Conservation (phyloP, 139 green algal species). For the Closterium sp. region DNA sequence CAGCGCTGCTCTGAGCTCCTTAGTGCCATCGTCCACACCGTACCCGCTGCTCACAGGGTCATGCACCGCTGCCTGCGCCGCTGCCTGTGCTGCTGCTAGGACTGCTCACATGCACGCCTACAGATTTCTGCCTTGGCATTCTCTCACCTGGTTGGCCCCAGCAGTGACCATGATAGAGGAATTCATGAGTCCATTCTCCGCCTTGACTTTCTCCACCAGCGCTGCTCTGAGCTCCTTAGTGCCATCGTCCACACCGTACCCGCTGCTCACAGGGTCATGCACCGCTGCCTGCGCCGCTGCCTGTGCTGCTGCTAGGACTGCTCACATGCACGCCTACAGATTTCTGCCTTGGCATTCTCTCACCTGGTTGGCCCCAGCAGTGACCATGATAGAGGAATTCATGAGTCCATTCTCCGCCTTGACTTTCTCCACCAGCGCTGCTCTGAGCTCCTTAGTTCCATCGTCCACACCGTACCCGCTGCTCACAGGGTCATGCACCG, state of each 20-base stretch:
- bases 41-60: slow-evolving; percentile 27
- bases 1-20: slow-evolving; percentile 71
- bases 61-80: slow-evolving; percentile 46
- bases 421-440: slow-evolving; percentile 67
- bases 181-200: slow-evolving; percentile 68
- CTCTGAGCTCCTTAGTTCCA: slow-evolving; percentile 72
- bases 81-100: slow-evolving; percentile 61
- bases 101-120: too few species aligned
- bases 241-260: slow-evolving; percentile 56
- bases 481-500: slow-evolving; percentile 10
- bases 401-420: slow-evolving; percentile 67
- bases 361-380: slow-evolving; percentile 84
- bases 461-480: slow-evolving; percentile 47
- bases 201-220: too few species aligned
- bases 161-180: slow-evolving; percentile 87
- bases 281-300: slow-evolving; percentile 51
- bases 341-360: slow-evolving; percentile 1
- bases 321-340: too few species aligned
- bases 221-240: too few species aligned
- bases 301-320: too few species aligned
- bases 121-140: too few species aligned
- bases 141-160: slow-evolving; percentile 80
- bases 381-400: slow-evolving; percentile 84
- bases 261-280: background rate
- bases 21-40: slow-evolving; percentile 63